These are phyloP conservation scores for Colletotrichum sp. DNA, from an alignment of 2,329 filamentous ascomycete species.

Conservation along the genomic window DNA sequence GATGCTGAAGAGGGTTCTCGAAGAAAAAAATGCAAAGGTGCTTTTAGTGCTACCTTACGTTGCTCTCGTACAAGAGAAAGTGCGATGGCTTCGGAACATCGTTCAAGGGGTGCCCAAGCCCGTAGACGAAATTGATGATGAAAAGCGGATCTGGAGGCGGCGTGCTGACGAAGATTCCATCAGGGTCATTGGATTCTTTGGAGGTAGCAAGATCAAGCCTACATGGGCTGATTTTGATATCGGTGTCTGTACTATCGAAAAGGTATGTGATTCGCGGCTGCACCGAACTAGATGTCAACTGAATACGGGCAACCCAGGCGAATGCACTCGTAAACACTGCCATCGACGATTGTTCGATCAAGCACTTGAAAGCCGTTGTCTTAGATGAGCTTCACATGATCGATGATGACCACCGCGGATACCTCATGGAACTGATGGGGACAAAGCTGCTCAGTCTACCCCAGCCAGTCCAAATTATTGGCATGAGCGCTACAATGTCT, in stretches of 20 bases:
- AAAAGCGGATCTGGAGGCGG: conserved; percentile 53
- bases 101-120: conserved; percentile 63
- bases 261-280: conserved; percentile 41
- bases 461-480: conserved; percentile 72
- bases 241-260: conserved; percentile 81
- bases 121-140: conserved; percentile 37
- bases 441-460: conserved; percentile 75
- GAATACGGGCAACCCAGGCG: conserved; percentile 51
- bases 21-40: conserved; percentile 68
- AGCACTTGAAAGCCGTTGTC: conserved; percentile 70
- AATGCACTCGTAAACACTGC: conserved; percentile 76
- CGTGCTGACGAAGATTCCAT: conserved; percentile 63
- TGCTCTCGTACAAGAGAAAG: conserved; percentile 80
- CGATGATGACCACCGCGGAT: conserved; percentile 77
- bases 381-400: conserved; percentile 86
- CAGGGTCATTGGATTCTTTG: conserved; percentile 75
- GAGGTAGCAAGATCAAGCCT: conserved; percentile 70
- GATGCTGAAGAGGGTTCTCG: conserved; percentile 74
- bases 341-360: conserved; percentile 72
- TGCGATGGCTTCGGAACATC: conserved; percentile 73
- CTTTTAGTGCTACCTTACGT: conserved; percentile 79
- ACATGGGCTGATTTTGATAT: conserved; percentile 80
- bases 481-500: conserved; percentile 81
- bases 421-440: conserved; percentile 75
- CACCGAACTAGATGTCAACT: background rate